Evolutionary conservation across 2,329 filamentous ascomycete species (phyloP).

Genomic region (Arthrobotrys sphaeroides): DNA sequence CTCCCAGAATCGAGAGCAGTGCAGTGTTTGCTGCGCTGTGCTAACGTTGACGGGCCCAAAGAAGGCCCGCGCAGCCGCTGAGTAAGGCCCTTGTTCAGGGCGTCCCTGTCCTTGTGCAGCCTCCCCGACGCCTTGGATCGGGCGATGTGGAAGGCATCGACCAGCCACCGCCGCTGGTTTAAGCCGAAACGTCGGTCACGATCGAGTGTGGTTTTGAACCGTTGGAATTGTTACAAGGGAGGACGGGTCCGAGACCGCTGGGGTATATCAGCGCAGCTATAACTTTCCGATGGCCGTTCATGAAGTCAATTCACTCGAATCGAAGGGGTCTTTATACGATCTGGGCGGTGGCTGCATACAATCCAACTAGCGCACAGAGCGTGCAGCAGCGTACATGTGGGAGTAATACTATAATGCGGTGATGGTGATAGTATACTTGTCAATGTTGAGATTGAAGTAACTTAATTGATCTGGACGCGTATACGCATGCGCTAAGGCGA

Average conservation of each 20-base stretch:
- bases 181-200: conserved; percentile 13
- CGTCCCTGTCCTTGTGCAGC: conserved; percentile 3
- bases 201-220: neutral
- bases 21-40: neutral
- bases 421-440: neutral
- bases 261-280: neutral
- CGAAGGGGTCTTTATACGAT: neutral
- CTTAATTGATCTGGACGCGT: too few relatives aligned
- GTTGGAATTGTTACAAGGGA: neutral
- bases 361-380: neutral
- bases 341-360: neutral
- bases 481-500: too few relatives aligned
- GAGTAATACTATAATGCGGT: too few relatives aligned
- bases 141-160: conserved; percentile 23
- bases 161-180: conserved; percentile 5
- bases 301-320: neutral
- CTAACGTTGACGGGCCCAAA: neutral
- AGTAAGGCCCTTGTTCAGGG: neutral
- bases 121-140: neutral
- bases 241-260: neutral
- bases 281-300: neutral
- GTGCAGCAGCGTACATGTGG: neutral
- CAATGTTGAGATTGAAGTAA: too few relatives aligned
- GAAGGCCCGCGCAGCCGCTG: neutral
- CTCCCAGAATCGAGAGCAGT: neutral